These are phyloP conservation scores for Monosporascus sp. DNA, from an alignment of 2,329 filamentous ascomycete species.

Conservation along the genomic window DNA sequence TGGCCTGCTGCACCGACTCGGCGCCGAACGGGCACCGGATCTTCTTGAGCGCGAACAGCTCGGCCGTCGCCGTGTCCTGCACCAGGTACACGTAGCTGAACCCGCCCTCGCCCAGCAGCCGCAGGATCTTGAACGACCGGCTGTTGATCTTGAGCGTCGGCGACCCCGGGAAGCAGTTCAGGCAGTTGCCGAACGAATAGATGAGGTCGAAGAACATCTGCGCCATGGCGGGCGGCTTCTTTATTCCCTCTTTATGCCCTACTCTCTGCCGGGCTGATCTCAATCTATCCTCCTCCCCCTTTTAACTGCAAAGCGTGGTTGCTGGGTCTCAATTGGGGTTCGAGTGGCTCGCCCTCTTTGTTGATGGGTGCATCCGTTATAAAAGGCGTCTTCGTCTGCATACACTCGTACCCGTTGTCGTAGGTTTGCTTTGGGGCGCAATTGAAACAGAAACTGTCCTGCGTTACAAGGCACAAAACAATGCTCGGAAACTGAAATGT, in stretches of 20 bases:
- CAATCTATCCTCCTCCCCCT: not conserved
- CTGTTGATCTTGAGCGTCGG: conserved; percentile 94
- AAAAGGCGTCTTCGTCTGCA: no score
- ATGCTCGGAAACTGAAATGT: no score
- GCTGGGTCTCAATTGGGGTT: no score
- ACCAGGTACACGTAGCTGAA: conserved; percentile 99
- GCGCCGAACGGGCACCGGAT: conserved; percentile 97
- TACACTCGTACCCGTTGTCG: no score
- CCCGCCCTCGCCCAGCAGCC: conserved; percentile 91
- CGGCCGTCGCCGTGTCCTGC: conserved; percentile 77
- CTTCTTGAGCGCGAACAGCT: conserved; percentile 94
- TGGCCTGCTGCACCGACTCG: conserved; percentile 88
- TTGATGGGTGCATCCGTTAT: no score
- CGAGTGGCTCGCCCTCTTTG: no score
- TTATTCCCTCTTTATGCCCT: not conserved
- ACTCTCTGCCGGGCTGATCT: no score
- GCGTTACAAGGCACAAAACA: no score
- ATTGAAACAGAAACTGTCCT: no score
- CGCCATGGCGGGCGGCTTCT: conserved; percentile 51
- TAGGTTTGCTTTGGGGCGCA: no score
- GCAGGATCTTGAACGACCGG: conserved; percentile 91
- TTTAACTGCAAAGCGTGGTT: not conserved
- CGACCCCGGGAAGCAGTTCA: conserved; percentile 92
- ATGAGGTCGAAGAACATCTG: conserved; percentile 83
- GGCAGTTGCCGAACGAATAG: conserved; percentile 89